Evolutionary conservation across 805 yeast species (phyloP), one percentile per base, ranked within the genome.

Genomic region (Diddensiella transvaalensis): DNA sequence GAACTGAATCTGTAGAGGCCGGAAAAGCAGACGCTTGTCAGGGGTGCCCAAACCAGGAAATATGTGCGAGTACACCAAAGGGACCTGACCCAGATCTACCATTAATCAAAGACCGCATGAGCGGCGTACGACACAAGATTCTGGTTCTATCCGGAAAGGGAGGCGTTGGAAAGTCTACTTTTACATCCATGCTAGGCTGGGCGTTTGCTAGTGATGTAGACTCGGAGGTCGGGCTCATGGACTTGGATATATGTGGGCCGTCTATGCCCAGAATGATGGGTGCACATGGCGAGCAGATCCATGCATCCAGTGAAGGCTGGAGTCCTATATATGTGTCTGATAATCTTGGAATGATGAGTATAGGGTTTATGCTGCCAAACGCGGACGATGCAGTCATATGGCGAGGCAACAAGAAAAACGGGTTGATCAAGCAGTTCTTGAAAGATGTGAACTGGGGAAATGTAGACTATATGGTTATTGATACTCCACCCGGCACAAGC

Each of bases 401-500:
- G 99, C 76, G 98, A 61, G 98, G 98, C 3, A 83, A 88, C n/a
- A 93, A 93, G 71, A 93, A 93, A 69, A 89, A 87, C 58, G 89
- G 95, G 0, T 73, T 93, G 42, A 93, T 93, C 45, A 93, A 93
- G 61, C 96, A 89, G 69, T 93, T 93, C 60, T 72, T 93, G 46
- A 88, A 86, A 61, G 97, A 91, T 59, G 97, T 93, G 1, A 89
- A 87, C 59, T 93, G 99, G 99, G 96, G 96, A 3, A 55, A 60
- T 11, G 59, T 73, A 11, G 97, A 93, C 65, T 93, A 86, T 60
- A 72, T 93, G 56, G 77, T 93, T 13, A 85, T 93, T 15, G 99
- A 93, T 61, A 93, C 99, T 0, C 99, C 99, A 0, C 99, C 99
- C 0, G 99, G 99, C 0, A 93, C 99, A 0, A 85, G 96, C 0